These are phyloP conservation scores for Trametes coccinea DNA, from an alignment of 768 basidiomycete species.

Conservation along the genomic window DNA sequence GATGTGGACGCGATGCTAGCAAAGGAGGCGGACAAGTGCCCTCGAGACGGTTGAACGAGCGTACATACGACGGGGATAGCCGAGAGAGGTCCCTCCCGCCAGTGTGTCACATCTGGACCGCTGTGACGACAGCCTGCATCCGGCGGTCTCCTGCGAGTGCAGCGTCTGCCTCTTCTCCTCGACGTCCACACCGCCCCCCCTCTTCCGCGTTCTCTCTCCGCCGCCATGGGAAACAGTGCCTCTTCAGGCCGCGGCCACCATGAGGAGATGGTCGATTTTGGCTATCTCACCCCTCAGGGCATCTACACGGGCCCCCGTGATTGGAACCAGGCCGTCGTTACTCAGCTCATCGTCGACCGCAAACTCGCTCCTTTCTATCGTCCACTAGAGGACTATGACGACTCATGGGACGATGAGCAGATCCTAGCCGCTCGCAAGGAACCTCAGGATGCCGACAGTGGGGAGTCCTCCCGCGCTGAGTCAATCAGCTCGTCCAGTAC, in stretches of 20 bases:
- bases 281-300: constrained; percentile 77
- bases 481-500: constrained; percentile 33
- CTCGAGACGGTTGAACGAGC: no score
- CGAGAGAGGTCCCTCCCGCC: constrained; percentile 10
- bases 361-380: constrained; percentile 95
- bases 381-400: constrained; percentile 91
- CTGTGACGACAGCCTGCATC: constrained; percentile 20
- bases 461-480: constrained; percentile 50
- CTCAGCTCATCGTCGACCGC: constrained; percentile 84
- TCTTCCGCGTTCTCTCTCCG: not conserved
- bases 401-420: constrained; percentile 85
- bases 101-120: not conserved
- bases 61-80: constrained; percentile 5
- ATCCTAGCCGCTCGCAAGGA: constrained; percentile 82
- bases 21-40: no score
- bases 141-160: constrained; percentile 10
- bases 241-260: constrained; percentile 74
- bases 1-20: no score
- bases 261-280: constrained; percentile 85
- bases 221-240: constrained; percentile 76
- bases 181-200: constrained; percentile 6
- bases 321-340: constrained; percentile 87
- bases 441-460: constrained; percentile 48
- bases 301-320: constrained; percentile 83
- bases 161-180: constrained; percentile 4